These are phyloP conservation scores for Dioscorea cayenensis DNA, from an alignment of 116 monocot genomes.

Conservation along the genomic window DNA sequence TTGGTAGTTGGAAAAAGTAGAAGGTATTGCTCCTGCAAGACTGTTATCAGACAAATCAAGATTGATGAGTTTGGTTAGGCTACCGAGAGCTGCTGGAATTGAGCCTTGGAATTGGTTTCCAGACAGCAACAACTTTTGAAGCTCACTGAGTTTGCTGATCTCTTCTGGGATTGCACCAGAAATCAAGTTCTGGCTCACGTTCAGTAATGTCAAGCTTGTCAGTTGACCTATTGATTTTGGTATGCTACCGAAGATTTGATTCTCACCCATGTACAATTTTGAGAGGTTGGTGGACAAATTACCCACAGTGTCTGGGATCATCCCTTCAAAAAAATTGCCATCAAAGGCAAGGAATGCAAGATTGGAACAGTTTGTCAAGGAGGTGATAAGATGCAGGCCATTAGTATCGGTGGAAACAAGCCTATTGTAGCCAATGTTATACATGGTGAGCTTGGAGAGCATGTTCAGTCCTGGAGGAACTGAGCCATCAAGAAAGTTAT, in stretches of 20 bases:
- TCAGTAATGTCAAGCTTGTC: no score
- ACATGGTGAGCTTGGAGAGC: conserved; percentile 15
- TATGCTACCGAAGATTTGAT: no score
- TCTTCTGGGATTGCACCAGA: no score
- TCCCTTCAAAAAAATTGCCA: no score
- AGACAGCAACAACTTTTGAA: neutral
- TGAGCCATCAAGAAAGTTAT: conserved; percentile 15
- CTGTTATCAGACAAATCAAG: conserved; percentile 6
- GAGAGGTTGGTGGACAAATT: no score
- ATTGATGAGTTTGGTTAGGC: neutral
- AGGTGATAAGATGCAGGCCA: neutral
- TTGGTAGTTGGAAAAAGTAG: neutral
- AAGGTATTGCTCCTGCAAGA: conserved; percentile 13
- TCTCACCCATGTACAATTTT: no score
- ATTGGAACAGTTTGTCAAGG: no score
- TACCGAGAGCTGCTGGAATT: conserved; percentile 12
- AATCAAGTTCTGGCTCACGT: no score
- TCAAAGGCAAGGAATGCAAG: no score
- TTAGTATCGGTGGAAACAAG: conserved; percentile 3
- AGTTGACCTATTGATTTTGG: no score
- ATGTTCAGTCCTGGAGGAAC: conserved; percentile 26
- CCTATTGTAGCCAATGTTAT: conserved; percentile 19
- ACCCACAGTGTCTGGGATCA: no score
- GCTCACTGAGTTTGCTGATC: no score
- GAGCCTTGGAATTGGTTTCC: neutral